Base-by-base conservation (phyloP, 2,329 filamentous ascomycete species). In the Botrytis tulipae region DNA sequence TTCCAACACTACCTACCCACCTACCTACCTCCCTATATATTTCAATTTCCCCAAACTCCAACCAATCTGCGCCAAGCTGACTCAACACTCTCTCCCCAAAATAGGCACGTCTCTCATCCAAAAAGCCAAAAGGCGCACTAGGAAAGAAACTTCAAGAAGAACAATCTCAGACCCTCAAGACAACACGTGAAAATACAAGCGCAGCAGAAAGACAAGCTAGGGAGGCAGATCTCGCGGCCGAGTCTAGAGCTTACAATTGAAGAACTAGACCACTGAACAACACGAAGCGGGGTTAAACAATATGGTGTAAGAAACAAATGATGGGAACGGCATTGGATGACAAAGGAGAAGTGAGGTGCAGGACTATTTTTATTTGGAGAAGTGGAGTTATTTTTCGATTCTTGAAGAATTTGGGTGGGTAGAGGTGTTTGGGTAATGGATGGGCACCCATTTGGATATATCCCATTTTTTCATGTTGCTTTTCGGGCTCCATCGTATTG, bases 81-180 rank as follows among this genome's bases (percentile, higher is more conserved):
- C 37, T 7, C 25, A 29, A 63, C 4, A 2, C 16, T 37, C 8
- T 9, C 16, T 8, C 61, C 9, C 4, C 25, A 1, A 68, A 51
- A 57, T 37, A 70, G 67, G 48, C 48, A 8, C 67, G 67, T 25
- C 54, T 59, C 18, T 20, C 29, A 9, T 25, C 37, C 40, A n/a
- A 70, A 61, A 57, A 57, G 25, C 67, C 67, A 32, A 67, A 67
- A 67, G 65, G 65, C 37, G 25, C 94, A 80, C 85, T 97, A 20
- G 87, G 88, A 48, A 84, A 86, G 46, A 90, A 94, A 80, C 85
- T 97, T 22, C 88, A 91, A 72, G 90, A 90, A 51, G 92, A 97
- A 83, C 93, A 92, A 84, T 90, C 89, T 78, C 89, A 93, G 84
- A 94, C 92, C 14, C 87, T 90, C 71, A 86, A 84, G 44, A 89